These are phyloP conservation scores for Coemansia sp. DNA, from an alignment of 192 early-diverging fungal species.

Conservation along the genomic window DNA sequence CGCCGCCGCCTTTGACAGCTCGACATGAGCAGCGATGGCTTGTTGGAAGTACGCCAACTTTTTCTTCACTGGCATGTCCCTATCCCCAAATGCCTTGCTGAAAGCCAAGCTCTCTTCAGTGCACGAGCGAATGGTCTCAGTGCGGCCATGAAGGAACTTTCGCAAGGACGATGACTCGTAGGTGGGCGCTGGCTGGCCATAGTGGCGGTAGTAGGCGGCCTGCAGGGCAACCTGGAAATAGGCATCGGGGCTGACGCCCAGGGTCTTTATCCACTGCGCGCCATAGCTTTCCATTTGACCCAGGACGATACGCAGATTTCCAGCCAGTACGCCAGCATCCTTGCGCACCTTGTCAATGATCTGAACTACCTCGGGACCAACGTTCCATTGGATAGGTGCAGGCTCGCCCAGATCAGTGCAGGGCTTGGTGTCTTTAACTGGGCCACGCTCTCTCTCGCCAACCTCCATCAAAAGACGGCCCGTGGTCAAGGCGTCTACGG, in stretches of 20 bases:
- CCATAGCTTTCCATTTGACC: conserved; percentile 76
- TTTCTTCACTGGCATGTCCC: conserved; percentile 36
- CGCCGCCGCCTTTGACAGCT: conserved; percentile 74
- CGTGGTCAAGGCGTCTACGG: conserved; percentile 86
- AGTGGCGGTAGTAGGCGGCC: conserved; percentile 73
- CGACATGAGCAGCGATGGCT: conserved; percentile 67
- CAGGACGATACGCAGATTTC: conserved; percentile 69
- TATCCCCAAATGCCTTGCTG: conserved; percentile 71
- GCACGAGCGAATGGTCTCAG: conserved; percentile 87
- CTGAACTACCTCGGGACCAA: conserved; percentile 56
- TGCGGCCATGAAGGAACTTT: conserved; percentile 78
- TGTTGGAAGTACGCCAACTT: conserved; percentile 60
- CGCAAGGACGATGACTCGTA: conserved; percentile 78
- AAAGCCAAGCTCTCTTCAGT: conserved; percentile 77
- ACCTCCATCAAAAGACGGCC: conserved; percentile 77
- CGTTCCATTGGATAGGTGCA: conserved; percentile 67
- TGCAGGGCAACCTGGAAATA: conserved; percentile 91
- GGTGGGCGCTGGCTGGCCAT: conserved; percentile 66
- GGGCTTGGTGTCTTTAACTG: conserved; percentile 11
- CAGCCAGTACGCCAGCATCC: conserved; percentile 63
- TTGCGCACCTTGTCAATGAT: conserved; percentile 62
- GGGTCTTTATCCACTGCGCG: conserved; percentile 79
- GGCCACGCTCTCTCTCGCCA: conserved; percentile 44
- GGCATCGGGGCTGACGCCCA: conserved; percentile 81
- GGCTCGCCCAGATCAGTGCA: conserved; percentile 54